These are phyloP conservation scores for Phoenix dactylifera DNA, from an alignment of 176 grass and related monocot species.

Conservation along the genomic window DNA sequence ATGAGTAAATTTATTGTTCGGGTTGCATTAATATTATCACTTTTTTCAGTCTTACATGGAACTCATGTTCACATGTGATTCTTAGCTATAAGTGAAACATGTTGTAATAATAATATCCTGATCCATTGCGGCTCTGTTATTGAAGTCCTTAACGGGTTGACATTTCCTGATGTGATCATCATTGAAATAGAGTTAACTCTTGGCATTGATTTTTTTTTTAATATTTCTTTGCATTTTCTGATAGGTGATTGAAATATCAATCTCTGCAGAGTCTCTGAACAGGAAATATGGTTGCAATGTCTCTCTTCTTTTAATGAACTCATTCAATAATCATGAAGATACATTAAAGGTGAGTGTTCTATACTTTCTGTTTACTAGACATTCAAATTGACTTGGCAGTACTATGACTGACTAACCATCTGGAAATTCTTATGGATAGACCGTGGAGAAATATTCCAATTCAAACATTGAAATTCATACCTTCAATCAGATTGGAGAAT, in stretches of 20 bases:
- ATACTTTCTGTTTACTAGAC: too few species aligned
- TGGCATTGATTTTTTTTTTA: background rate
- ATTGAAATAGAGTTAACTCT: conserved; percentile 65
- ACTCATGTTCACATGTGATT: too few species aligned
- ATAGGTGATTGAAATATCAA: background rate
- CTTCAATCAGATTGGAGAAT: conserved; percentile 59
- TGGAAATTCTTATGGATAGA: conserved; percentile 22
- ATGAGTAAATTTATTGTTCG: too few species aligned
- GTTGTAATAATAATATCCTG: too few species aligned
- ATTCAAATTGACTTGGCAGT: too few species aligned
- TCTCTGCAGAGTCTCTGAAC: conserved; percentile 53
- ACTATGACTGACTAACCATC: too few species aligned
- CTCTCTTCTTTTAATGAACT: conserved; percentile 94
- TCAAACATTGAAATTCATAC: conserved; percentile 83
- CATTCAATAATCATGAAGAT: conserved; percentile 91
- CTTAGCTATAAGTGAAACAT: too few species aligned
- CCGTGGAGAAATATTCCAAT: conserved; percentile 71
- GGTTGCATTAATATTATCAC: too few species aligned
- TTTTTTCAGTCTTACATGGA: too few species aligned
- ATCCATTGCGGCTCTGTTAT: conserved; percentile 52
- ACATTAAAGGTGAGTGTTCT: conserved; percentile 46
- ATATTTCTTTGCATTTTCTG: background rate
- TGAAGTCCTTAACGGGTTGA: conserved; percentile 82
- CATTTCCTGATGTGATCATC: conserved; percentile 86
- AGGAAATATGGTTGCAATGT: conserved; percentile 92